These are phyloP conservation scores for Aspergillus ochraceus DNA, from an alignment of 2,329 filamentous ascomycete genomes.

Conservation along the genomic window DNA sequence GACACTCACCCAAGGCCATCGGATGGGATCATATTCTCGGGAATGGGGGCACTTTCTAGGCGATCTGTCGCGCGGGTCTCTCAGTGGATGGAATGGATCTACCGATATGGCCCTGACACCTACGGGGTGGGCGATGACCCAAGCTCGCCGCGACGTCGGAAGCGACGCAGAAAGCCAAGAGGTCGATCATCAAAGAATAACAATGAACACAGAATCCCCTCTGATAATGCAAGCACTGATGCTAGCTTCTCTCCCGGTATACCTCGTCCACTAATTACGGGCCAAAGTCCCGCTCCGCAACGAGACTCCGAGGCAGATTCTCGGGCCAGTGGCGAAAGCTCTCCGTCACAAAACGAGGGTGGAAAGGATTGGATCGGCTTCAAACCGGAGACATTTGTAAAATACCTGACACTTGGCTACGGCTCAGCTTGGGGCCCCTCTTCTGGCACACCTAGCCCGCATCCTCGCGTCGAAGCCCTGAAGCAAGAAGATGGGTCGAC, in stretches of 20 bases:
- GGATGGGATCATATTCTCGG: constrained; percentile 85
- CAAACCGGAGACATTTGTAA: constrained; percentile 48
- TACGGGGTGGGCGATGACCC: constrained; percentile 85
- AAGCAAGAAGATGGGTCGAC: constrained; percentile 18
- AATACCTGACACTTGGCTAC: constrained; percentile 52
- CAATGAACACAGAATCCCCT: constrained; percentile 5
- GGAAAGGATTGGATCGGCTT: constrained; percentile 31
- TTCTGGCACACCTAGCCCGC: constrained; percentile 27
- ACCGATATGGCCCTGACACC: constrained; percentile 76
- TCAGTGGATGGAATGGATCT: constrained; percentile 86
- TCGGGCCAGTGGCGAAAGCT: constrained; percentile 16
- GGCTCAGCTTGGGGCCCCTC: constrained; percentile 49
- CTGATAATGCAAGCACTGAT: constrained; percentile 19
- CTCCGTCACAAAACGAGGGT: constrained; percentile 19
- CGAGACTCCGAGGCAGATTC: constrained; percentile 6
- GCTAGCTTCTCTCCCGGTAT: constrained; percentile 40
- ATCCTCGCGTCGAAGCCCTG: constrained; percentile 28
- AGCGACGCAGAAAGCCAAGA: constrained; percentile 33
- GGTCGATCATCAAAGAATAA: constrained; percentile 17
- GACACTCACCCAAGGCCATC: constrained; percentile 67
- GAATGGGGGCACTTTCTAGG: constrained; percentile 70
- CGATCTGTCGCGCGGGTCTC: constrained; percentile 71
- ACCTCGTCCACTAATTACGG: constrained; percentile 44
- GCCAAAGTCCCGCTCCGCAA: background rate
- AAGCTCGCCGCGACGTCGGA: constrained; percentile 59